phyloP scores from a whole-genome alignment of 306 rosid genomes.

The Malus asiatica region DNA sequence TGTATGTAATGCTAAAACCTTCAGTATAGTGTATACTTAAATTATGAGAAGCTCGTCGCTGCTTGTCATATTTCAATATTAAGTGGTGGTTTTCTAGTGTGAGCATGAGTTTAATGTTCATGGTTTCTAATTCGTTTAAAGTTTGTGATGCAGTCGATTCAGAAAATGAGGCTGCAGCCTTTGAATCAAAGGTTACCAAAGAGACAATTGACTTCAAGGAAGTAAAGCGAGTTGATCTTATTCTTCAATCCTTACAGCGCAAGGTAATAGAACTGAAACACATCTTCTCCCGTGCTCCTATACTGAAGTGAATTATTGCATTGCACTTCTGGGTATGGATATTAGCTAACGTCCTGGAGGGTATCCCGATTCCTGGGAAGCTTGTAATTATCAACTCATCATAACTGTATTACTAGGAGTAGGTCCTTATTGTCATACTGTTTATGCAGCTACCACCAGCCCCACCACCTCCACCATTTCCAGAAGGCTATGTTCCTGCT shows the following conservation, averaged over 20 bases:
- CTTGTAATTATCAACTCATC: background rate
- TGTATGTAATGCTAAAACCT: too few relatives aligned
- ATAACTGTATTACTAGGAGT: slow-evolving; percentile 4
- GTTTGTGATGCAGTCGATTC: slow-evolving; percentile 53
- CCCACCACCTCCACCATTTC: slow-evolving; percentile 86
- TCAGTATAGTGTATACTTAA: background rate
- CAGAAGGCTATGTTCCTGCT: slow-evolving; percentile 68
- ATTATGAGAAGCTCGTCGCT: background rate
- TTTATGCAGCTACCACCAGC: slow-evolving; percentile 69
- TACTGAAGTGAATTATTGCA: background rate
- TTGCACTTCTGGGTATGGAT: background rate
- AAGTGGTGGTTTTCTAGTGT: background rate
- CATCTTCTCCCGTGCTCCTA: slow-evolving; percentile 6
- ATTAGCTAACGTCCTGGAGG: background rate
- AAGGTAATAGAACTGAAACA: slow-evolving; percentile 34
- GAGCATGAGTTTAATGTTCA: background rate
- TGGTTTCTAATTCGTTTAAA: slow-evolving; percentile 16
- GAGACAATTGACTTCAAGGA: slow-evolving; percentile 70
- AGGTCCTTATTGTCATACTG: background rate
- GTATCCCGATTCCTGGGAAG: background rate
- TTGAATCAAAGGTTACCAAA: slow-evolving; percentile 59
- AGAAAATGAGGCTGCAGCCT: slow-evolving; percentile 47
- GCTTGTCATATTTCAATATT: background rate
- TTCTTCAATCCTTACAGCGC: slow-evolving; percentile 75
- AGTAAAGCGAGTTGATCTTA: slow-evolving; percentile 70